A percentile compares a stretch with the other conserved stretches of the same genome.
Conservation (phyloP, 192 early-diverging fungal species). For the Neocallimastix lanati region DNA sequence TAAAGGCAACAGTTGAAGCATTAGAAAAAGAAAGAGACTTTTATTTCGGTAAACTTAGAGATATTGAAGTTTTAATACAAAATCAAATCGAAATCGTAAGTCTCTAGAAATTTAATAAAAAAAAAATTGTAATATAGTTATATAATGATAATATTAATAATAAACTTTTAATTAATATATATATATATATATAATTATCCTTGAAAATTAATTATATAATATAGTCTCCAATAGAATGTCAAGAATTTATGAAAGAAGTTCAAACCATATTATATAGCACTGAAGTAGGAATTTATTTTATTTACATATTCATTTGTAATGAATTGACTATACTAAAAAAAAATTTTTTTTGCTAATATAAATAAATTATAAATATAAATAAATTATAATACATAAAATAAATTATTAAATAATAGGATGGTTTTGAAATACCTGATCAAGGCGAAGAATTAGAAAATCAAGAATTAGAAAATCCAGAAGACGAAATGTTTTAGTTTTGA, state of each 20-base stretch:
- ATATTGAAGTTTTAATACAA: conserved; percentile 75
- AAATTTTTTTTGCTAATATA: no score
- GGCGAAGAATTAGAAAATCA: no score
- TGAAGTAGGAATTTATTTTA: conserved; percentile 20
- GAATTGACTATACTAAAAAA: no score
- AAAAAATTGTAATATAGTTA: no score
- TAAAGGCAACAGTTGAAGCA: conserved; percentile 71
- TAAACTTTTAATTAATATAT: no score
- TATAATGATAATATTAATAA: no score
- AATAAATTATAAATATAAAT: no score
- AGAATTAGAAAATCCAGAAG: conserved; percentile 31
- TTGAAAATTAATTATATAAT: no score
- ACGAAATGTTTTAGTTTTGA: conserved; percentile 37
- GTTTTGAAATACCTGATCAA: conserved; percentile 57
- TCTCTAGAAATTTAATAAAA: conserved; percentile 1
- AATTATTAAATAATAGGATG: conserved; percentile 58
- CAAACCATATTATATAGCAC: conserved; percentile 84
- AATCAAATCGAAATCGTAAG: conserved; percentile 39
- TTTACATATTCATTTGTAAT: no score
- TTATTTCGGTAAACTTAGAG: no score
- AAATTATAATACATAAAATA: no score
- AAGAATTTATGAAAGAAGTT: conserved; percentile 50
- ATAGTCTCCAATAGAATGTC: conserved; percentile 13
- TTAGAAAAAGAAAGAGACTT: conserved; percentile 95
- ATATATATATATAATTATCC: no score